Base-by-base conservation (phyloP, 305 asterid species). In the Coffea humblotiana region DNA sequence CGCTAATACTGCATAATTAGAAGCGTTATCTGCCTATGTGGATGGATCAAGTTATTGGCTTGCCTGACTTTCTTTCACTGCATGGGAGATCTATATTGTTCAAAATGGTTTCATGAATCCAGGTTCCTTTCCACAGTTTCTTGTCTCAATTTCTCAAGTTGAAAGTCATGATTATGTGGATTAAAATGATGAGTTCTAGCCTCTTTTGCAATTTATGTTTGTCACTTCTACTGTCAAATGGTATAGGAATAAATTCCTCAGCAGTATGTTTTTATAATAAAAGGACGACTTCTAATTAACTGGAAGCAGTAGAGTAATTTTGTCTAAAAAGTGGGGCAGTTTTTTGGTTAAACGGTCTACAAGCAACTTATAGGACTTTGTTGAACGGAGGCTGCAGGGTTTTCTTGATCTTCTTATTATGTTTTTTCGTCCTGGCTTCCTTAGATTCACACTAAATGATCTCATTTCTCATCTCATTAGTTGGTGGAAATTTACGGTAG, bases 401-500 rank as follows among this genome's bases (percentile, higher is more conserved):
- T 47, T 71, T 47, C 23, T 37, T 37, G 45, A 6, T 16, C 18
- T 67, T 65, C 2, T 43, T 27, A 65, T 63, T 67, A 18, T 25
- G 40, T 35, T 37, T 18, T 68, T 49, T 12, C 12, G 6, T 43
- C n/a, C 18, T 4, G 49, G 52, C 14, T 69, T 7, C 69, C 16
- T 69, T 5, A 27, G 23, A 25, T 63, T 49, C 56, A 27, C 37
- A 1, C 40, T 71, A 37, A 77, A 58, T 45, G 16, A 4, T 43
- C 21, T 69, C 13, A 2, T 61, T 32, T 77, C 66, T 64, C 49
- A 23, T 71, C 78, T 52, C 63, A 35, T 85, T 91, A 97, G 99
- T 81, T 97, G 90, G 83, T 89, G 73, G 99, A 97, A 86, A 88
- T 93, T 93, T 71, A 82, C 86, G 18, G 77, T 90, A 84, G 98